phyloP scores from a whole-genome alignment of 805 yeast species.

The Alloascoidea africana region DNA sequence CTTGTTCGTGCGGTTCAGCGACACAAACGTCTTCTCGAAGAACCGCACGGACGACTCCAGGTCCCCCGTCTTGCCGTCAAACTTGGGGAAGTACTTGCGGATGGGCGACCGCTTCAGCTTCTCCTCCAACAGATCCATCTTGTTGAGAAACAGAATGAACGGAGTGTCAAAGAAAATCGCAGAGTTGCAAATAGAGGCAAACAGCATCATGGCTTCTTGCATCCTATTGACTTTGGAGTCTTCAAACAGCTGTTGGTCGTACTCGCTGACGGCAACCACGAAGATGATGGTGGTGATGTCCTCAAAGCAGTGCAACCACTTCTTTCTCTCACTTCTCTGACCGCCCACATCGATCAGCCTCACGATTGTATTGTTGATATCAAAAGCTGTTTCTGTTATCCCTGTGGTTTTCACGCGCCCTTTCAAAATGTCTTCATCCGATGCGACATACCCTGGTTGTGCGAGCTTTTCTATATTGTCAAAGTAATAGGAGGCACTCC shows the following conservation, averaged over 20 bases:
- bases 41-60: slow-evolving; percentile 53
- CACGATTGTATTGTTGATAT: slow-evolving; percentile 41
- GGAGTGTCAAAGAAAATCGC: slow-evolving; percentile 79
- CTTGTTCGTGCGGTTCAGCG: slow-evolving; percentile 45
- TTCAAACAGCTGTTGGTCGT: slow-evolving; percentile 83
- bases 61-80: slow-evolving; percentile 47
- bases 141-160: slow-evolving; percentile 78
- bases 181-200: slow-evolving; percentile 73
- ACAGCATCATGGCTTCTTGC: slow-evolving; percentile 77
- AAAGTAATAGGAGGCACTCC: slow-evolving; percentile 71
- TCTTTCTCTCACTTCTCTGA: slow-evolving; percentile 77
- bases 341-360: slow-evolving; percentile 94
- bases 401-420: slow-evolving; percentile 96
- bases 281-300: slow-evolving; percentile 78
- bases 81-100: slow-evolving; percentile 64
- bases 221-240: slow-evolving; percentile 81
- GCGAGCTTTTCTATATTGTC: slow-evolving; percentile 55
- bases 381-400: slow-evolving; percentile 73
- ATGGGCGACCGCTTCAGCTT: slow-evolving; percentile 58
- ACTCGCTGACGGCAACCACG: slow-evolving; percentile 82
- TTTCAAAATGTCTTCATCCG: slow-evolving; percentile 70
- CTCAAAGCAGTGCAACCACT: slow-evolving; percentile 93
- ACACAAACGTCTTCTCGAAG: slow-evolving; percentile 53
- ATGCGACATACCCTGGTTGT: slow-evolving; percentile 47
- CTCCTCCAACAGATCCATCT: slow-evolving; percentile 64